Base-by-base conservation (phyloP, 2,329 filamentous ascomycete species). In the Neofusicoccum sp. region DNA sequence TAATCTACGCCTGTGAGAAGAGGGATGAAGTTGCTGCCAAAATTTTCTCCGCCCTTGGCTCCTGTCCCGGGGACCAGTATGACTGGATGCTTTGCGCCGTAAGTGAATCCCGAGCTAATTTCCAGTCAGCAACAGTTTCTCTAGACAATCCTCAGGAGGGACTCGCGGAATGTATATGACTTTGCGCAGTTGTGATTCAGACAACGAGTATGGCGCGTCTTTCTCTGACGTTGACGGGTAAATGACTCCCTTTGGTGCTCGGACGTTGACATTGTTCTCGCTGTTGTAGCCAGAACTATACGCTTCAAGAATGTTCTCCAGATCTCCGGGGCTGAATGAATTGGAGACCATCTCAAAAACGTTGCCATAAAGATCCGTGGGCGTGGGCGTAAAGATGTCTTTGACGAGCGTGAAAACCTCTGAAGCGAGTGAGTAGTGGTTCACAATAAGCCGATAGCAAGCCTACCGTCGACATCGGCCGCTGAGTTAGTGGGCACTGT, bases 21-120 rank as follows among this genome's bases (percentile, higher is more conserved):
- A 51, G 81, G 80, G 59, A 78, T 79, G 60, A 83, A 77, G 66
- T 80, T 85, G 60, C 72, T 76, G 9, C 71, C 65, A 63, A 76
- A 84, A 31, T 73, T 76, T 33, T 71, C 69, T 47, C 78, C 79
- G 1, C 79, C 82, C 8, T 78, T 80, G 28, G 75, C 66, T 8
- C 78, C 81, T 0, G 83, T 85, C 2, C 82, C 82, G 2, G 82
- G 82, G 6, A 85, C 75, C 7, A 86, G 74, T 9, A 85, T 74
- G 20, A 84, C 75, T 0, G 82, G 81, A 30, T 73, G 75, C 57
- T 77, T 76, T 14, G 72, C 66, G 11, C 80, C 80, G 62, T 75
- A 77, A 12, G 76, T 76, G 71, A 84, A 85, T 8, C 67, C 70
- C 0, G 43, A 31, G 3, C 43, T 47, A 26, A 30, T 6, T n/a